Evolutionary conservation across 2,329 filamentous ascomycete genomes (phyloP), one percentile per base, ranked within the genome.

Genomic region (Leptographium radiaticola): DNA sequence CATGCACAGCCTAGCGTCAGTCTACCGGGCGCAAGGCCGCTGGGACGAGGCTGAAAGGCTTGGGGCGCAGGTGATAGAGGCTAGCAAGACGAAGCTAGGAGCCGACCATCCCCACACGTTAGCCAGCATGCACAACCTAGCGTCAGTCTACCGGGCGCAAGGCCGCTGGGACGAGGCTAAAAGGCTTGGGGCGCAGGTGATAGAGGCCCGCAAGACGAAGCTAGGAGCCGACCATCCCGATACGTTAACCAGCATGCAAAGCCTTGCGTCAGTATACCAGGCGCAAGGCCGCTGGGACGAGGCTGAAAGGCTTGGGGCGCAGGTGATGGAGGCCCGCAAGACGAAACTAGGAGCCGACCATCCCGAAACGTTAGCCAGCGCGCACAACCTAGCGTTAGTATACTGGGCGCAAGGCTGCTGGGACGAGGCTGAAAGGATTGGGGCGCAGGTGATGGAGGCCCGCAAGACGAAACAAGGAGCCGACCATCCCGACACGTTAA

Each of bases 41-140:
- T 57, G 56, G 39, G 46, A 51, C 15, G 55, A 59, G 34, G 58
- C 59, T 4, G 58, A 62, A 31, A 11, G 51, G 52, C 31, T 55
- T 11, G 4, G 36, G 2, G 16, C 31, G 25, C 43, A 52, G 31
- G 31, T 47, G 45, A 8, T 57, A 10, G 43, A 51, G 43, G 15
- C 43, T 15, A 4, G 20, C 8, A 34, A 43, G 25, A 30, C 34
- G 30, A 48, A 34, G 36, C 53, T 55, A 7, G 53, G 53, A 20
- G 3, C 49, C n/a, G 40, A 48, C 45, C 49, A 55, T 44, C 44
- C 44, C 25, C 31, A 49, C 53, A 52, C 49, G 25, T n/a, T 54
- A 7, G 36, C 11, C 8, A 48, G 34, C 12, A 54, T 54, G 20
- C n/a, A 33, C 39, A 46, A 45, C 46, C 39, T 53, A 30, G 40